Percentiles rank a stretch among this genome's conserved stretches.
phyloP scores from a whole-genome alignment of 2,329 filamentous ascomycete genomes.

The Fusarium newnesense region DNA sequence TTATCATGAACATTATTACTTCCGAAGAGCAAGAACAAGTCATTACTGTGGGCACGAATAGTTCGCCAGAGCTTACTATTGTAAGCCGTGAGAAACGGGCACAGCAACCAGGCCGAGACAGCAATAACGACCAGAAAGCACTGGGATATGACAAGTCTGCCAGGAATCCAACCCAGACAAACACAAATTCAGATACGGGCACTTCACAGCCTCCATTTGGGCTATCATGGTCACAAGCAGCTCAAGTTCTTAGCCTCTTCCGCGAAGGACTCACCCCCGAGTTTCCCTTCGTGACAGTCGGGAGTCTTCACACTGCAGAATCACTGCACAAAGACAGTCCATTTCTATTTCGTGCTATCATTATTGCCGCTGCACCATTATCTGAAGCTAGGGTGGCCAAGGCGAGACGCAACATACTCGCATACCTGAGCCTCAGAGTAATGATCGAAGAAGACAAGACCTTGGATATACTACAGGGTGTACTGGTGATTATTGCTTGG shows the following conservation, averaged over 20 bases:
- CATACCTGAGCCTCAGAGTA: conserved; percentile 55
- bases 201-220: conserved; percentile 45
- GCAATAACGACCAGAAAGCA: background rate
- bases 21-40: background rate
- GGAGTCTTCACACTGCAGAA: conserved; percentile 44
- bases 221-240: conserved; percentile 53
- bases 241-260: conserved; percentile 49
- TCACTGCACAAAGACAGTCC: conserved; percentile 49
- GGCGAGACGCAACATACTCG: conserved; percentile 55
- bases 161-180: background rate
- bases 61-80: background rate
- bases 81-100: background rate
- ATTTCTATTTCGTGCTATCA: conserved; percentile 52
- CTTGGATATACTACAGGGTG: conserved; percentile 58
- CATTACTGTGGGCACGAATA: background rate
- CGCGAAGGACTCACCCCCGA: conserved; percentile 47
- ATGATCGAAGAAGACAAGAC: conserved; percentile 54
- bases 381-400: conserved; percentile 45
- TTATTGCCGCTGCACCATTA: conserved; percentile 51
- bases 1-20: background rate
- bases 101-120: background rate
- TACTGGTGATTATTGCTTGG: conserved; percentile 59
- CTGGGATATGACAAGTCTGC: background rate
- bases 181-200: background rate
- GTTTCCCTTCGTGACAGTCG: conserved; percentile 53